A percentile compares a stretch with the other conserved stretches of the same genome.
Evolutionary conservation across 225 moss, liverwort and hornwort species (phyloP).

Genomic region (Antitrichia curtipendula): DNA sequence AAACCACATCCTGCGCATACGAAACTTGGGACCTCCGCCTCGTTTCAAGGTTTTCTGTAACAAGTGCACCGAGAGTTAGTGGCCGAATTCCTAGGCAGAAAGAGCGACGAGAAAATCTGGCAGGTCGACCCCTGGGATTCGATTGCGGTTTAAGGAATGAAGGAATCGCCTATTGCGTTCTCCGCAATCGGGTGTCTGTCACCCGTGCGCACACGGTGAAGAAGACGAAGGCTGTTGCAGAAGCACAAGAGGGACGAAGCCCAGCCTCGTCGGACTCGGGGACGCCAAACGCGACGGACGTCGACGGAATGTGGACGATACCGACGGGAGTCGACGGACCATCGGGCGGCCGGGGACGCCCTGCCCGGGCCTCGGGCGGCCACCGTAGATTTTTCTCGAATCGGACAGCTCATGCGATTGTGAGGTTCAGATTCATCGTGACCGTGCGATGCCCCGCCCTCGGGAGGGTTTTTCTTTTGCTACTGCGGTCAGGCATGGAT

Average conservation of each 20-base stretch:
- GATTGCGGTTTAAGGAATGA: not conserved
- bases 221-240: not conserved
- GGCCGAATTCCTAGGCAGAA: not conserved
- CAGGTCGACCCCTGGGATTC: not conserved
- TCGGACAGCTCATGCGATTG: constrained; percentile 13
- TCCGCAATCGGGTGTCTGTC: not conserved
- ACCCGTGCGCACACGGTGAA: not conserved
- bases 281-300: not conserved
- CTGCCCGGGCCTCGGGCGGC: not conserved
- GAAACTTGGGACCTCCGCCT: not conserved
- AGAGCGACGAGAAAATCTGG: not conserved
- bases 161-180: not conserved
- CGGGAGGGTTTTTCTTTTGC: not conserved
- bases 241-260: not conserved
- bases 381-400: constrained; percentile 19
- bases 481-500: not conserved
- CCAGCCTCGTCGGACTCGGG: not conserved
- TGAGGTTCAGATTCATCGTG: not conserved
- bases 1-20: not conserved
- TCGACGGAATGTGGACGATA: not conserved
- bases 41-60: not conserved
- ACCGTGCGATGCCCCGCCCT: constrained; percentile 5
- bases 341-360: not conserved
- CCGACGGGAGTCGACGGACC: not conserved
- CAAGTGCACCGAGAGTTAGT: not conserved